Evolutionary conservation across 768 basidiomycete genomes (phyloP).

Genomic region (Amanita muscaria): DNA sequence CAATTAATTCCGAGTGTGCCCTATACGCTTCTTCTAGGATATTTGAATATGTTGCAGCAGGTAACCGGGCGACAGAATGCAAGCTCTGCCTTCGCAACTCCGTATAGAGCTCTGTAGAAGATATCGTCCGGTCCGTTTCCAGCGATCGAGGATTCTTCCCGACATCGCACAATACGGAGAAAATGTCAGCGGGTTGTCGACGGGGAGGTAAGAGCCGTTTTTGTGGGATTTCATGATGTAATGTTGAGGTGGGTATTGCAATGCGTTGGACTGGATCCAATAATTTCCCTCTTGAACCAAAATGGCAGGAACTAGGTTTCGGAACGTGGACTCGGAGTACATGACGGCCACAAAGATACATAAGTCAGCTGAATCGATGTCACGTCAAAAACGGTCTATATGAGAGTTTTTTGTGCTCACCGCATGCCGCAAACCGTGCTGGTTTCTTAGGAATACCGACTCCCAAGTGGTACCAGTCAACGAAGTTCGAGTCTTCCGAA

Average conservation of each 20-base stretch:
- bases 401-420: constrained; percentile 24
- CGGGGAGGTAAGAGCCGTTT: not conserved
- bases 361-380: constrained; percentile 46
- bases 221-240: too few species aligned
- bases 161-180: not conserved
- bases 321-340: constrained; percentile 38
- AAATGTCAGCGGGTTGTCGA: not conserved
- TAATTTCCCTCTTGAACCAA: constrained; percentile 14
- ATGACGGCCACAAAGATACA: constrained; percentile 64
- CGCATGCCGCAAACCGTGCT: constrained; percentile 45
- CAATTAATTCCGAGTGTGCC: not conserved
- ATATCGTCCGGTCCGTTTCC: not conserved
- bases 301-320: constrained; percentile 16
- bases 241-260: constrained; percentile 6
- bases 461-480: not conserved
- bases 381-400: not conserved
- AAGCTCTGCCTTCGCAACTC: not conserved
- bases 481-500: too few species aligned
- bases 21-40: constrained; percentile 2
- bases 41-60: not conserved
- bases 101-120: not conserved
- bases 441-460: not conserved
- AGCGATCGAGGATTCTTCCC: not conserved
- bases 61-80: not conserved
- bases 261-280: constrained; percentile 16